These are phyloP conservation scores for Aspergillus sp. DNA, from an alignment of 2,329 filamentous ascomycete species.

Conservation along the genomic window DNA sequence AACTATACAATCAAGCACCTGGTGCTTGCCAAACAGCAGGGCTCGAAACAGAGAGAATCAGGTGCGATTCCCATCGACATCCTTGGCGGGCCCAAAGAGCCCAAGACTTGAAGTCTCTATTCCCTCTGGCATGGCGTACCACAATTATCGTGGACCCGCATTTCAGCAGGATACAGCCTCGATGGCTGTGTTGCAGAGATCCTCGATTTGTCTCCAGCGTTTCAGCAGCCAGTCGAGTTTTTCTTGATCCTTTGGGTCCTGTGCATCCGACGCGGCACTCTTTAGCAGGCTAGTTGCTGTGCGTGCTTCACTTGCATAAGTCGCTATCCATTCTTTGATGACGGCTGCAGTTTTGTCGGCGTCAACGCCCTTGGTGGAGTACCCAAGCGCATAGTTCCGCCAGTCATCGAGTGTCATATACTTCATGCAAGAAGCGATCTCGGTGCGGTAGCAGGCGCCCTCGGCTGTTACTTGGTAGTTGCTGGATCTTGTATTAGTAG, in stretches of 20 bases:
- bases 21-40: conserved; percentile 66
- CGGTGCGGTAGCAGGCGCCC: conserved; percentile 43
- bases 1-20: conserved; percentile 72
- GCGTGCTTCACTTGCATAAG: conserved; percentile 35
- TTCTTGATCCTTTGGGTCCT: conserved; percentile 12
- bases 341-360: conserved; percentile 28
- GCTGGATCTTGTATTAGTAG: conserved; percentile 19
- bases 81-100: conserved; percentile 2
- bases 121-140: neutral
- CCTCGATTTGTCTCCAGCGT: conserved; percentile 40
- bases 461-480: conserved; percentile 39
- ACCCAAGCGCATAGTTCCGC: conserved; percentile 39
- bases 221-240: conserved; percentile 29
- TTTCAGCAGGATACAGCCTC: conserved; percentile 18
- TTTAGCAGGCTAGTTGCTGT: conserved; percentile 22
- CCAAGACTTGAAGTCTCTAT: conserved; percentile 2
- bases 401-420: conserved; percentile 40
- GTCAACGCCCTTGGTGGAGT: conserved; percentile 28
- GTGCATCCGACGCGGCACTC: neutral
- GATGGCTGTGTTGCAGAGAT: conserved; percentile 29
- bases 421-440: conserved; percentile 39
- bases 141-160: neutral
- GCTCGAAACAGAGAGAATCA: conserved; percentile 35
- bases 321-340: conserved; percentile 34
- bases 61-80: conserved; percentile 33